phyloP scores from a whole-genome alignment of 2,329 filamentous ascomycete species.

The Basipetospora chlamydospora region DNA sequence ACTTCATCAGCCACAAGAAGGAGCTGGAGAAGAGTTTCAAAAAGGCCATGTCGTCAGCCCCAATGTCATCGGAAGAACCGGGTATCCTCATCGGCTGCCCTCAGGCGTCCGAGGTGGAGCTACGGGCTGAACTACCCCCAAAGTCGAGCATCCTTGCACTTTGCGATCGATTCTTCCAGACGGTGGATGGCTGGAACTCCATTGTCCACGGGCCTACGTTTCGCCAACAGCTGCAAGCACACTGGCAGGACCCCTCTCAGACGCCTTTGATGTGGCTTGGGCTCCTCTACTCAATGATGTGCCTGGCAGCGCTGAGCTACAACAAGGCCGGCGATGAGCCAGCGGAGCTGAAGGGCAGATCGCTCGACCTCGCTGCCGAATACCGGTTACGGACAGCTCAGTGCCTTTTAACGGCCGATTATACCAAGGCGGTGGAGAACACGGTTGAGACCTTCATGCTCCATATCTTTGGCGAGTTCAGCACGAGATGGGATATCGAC shows the following conservation, averaged over 20 bases:
- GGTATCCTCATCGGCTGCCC: constrained; percentile 67
- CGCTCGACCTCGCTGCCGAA: constrained; percentile 43
- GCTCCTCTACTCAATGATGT: constrained; percentile 61
- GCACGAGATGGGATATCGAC: constrained; percentile 59
- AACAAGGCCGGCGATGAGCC: constrained; percentile 69
- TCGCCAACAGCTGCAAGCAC: constrained; percentile 49
- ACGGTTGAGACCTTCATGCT: constrained; percentile 68
- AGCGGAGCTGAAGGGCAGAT: constrained; percentile 57
- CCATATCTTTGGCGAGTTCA: constrained; percentile 63
- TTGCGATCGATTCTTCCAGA: constrained; percentile 83
- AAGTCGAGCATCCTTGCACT: constrained; percentile 74
- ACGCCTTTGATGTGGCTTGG: constrained; percentile 68
- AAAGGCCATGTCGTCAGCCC: constrained; percentile 55
- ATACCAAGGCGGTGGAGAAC: constrained; percentile 58
- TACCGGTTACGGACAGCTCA: constrained; percentile 64
- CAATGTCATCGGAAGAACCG: constrained; percentile 46
- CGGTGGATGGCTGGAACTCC: constrained; percentile 53
- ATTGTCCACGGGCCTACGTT: constrained; percentile 79
- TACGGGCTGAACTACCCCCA: constrained; percentile 65
- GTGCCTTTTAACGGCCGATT: constrained; percentile 61
- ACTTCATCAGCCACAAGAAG: constrained; percentile 74
- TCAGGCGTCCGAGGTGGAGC: constrained; percentile 57
- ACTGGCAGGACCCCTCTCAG: constrained; percentile 60
- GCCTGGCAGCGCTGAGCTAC: constrained; percentile 65
- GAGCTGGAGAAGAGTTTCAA: constrained; percentile 73